Evolutionary conservation across 2,329 filamentous ascomycete genomes (phyloP), one percentile per base, ranked within the genome.

Genomic region (Stachybotrys elegans): DNA sequence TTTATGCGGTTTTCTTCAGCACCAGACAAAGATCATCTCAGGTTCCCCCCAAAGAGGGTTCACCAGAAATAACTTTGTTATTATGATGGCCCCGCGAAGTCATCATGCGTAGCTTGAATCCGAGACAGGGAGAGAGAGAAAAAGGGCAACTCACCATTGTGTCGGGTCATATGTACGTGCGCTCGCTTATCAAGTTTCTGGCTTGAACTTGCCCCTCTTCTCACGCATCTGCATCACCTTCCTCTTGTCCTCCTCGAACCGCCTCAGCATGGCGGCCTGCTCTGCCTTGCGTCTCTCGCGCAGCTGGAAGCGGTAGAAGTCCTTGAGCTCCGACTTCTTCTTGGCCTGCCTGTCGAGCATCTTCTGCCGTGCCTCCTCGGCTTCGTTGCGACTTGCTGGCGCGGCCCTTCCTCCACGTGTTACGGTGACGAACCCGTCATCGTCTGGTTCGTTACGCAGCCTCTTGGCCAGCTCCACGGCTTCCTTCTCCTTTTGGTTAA

Each of bases 371-470:
- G 75, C 75, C 54, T 80, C 79, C 56, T 83, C 78, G 32, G 82
- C 80, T 56, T 86, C 89, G 53, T 84, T 84, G 49, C 82, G 76
- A 43, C 83, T 78, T 2, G 87, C 90, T 1, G 88, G 83, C n/a
- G 84, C 86, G 6, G 75, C 75, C 46, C 84, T 73, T 31, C 87
- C 86, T 21, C 90, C 90, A 43, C 87, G 78, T 2, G 84, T 86
- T 20, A 98, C 93, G 4, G 91, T 97, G 40, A 97, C 78, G 62
- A 98, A 98, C 2, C 93, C 93, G 63, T 98, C 93, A 58, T 89
- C 91, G 63, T 98, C 93, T 1, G 92, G 89, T 57, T 89, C 83
- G 53, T 86, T 84, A 48, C 88, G 81, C 48, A 84, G 70, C 44
- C 78, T 70, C 67, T 79, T 82, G 60, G 68, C 85, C 59, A 72